Base-by-base conservation (phyloP, 345 rosid genomes). In the Brassica rapa region DNA sequence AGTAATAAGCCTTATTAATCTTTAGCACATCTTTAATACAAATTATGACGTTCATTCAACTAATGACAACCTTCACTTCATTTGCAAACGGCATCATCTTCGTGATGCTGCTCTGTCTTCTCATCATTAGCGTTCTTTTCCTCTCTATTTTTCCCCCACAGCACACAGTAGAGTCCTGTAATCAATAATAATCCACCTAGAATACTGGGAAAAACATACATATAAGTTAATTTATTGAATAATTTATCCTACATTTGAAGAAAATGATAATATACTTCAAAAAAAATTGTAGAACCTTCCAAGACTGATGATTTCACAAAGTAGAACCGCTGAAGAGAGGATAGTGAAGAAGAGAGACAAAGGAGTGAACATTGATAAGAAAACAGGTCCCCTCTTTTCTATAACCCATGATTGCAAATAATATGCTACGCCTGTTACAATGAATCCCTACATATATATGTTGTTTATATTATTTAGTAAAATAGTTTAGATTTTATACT, bases 361-460 rank as follows among this genome's bases (percentile, higher is more conserved):
- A 6, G 99, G 99, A 6, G 93, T 92, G 8, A 96, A 88, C 96
- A 90, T 92, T 71, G 98, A 93, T 74, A 93, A 77, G 79, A 91
- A 91, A 4, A 95, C 98, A 41, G 99, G 97, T 41, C 99, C 99
- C 61, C 84, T 90, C 81, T 86, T 91, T 84, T 92, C 99, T 60
- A 95, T 85, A 33, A 95, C 84, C 98, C 96, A 95, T 35, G 99
- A 83, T 84, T 95, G 99, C 19, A 95, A 70, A 82, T 92, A 95
- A 80, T 83, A 91, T 19, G 99, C 84, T 23, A 91, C 79, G 0
- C 97, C 98, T 2, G 98, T 95, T 79, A 95, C 99, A 77, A 89
- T 84, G 65, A 95, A 73, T 53, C 99, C 99, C 99, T 94, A 85
- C 65, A 67, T 9, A 29, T 61, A 24, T 29, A 15, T 62, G 68